Evolutionary conservation across 306 rosid genomes (phyloP).

Genomic region (Vigna reflexopilosa): DNA sequence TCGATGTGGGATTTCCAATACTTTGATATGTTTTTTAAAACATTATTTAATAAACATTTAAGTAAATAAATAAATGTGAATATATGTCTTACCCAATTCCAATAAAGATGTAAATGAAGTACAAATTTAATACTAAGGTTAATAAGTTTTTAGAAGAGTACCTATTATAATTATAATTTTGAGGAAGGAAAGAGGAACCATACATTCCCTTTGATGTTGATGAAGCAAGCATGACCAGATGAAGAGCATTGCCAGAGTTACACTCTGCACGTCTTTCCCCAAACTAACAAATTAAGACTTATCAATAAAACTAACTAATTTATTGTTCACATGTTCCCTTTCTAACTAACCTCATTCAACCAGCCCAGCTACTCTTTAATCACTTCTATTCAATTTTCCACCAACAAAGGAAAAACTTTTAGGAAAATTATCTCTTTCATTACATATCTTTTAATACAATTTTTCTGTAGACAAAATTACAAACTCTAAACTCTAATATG

Average conservation of each 20-base stretch:
- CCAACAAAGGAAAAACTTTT: slow-evolving; percentile 23
- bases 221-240: slow-evolving; percentile 37
- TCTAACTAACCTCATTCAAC: slow-evolving; percentile 43
- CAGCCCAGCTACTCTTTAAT: slow-evolving; percentile 43
- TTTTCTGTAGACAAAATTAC: too few relatives aligned
- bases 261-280: slow-evolving; percentile 70
- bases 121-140: too few relatives aligned
- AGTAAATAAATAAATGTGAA: too few relatives aligned
- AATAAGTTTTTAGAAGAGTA: too few relatives aligned
- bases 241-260: slow-evolving; percentile 32
- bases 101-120: too few relatives aligned
- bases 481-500: too few relatives aligned
- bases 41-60: too few relatives aligned
- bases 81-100: too few relatives aligned
- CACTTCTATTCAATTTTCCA: slow-evolving; percentile 46
- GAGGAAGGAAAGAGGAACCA: slow-evolving; percentile 1
- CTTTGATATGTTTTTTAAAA: too few relatives aligned
- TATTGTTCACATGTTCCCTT: slow-evolving; percentile 46
- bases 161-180: background rate
- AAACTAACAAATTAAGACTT: slow-evolving; percentile 23
- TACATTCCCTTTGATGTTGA: slow-evolving; percentile 30
- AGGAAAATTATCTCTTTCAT: too few relatives aligned
- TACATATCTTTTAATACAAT: too few relatives aligned
- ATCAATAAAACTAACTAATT: slow-evolving; percentile 30
- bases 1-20: too few relatives aligned